Evolutionary conservation across 805 yeast species (phyloP), one percentile per base, ranked within the genome.

Genomic region (Teunomyces atbi): DNA sequence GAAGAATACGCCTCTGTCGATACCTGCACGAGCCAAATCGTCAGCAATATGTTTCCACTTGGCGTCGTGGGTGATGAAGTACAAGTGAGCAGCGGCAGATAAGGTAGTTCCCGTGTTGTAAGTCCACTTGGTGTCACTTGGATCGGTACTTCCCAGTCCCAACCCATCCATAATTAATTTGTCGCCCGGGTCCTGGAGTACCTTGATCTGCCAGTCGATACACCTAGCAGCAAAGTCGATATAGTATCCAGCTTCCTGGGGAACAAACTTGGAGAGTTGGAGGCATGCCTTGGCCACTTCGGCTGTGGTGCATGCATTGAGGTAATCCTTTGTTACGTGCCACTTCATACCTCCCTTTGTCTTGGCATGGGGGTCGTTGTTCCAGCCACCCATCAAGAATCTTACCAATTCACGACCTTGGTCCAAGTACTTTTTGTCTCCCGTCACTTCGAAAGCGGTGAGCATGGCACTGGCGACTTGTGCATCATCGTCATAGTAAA

Each of bases 401-500:
- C 80, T 61, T 46, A 77, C 82, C 54, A 82, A 68, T 51, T 81
- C 85, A 42, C 79, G 69, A 6, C 82, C 86, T 53, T 71, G 69
- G 53, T 77, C 81, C 49, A 84, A 66, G 57, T 71, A 81, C 39
- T 67, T 66, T 53, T 66, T 66, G 50, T 83, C 77, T 1, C 77
- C 78, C 1, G 89, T 82, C 19, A 81, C 87, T 56, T 83, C 89
- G 57, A 80, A 84, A 1, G 87, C 86, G 2, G 82, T 75, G 47
- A 85, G 66, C 53, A 82, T 69, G 3, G 83, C 84, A 54, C 82
- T 71, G 12, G 86, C 84, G 11, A 84, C 80, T 59, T 84, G 91
- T 2, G 90, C 91, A 58, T 84, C 86, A 57, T 84, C 91, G 57
- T 84, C 89, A 51, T 81, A 81, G 61, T 84, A 83, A 34, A 84